Conservation (phyloP, 2,329 filamentous ascomycete genomes). For the Claviceps africana region DNA sequence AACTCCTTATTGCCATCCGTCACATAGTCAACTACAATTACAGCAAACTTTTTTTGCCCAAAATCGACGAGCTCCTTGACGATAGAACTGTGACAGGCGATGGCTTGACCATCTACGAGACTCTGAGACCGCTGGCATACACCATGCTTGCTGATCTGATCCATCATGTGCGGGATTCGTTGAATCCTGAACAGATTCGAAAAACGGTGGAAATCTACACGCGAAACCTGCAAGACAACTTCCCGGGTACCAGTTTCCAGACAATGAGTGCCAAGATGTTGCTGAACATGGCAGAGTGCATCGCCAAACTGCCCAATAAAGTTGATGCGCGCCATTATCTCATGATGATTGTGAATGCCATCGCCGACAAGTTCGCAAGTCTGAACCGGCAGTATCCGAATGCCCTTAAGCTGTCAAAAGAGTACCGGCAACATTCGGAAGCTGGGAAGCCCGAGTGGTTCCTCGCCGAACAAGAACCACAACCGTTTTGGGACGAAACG, state of each 20-base stretch:
- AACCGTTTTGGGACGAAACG: slow-evolving; percentile 92
- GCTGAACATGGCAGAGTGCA: slow-evolving; percentile 96
- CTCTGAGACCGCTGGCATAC: slow-evolving; percentile 87
- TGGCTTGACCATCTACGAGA: slow-evolving; percentile 91
- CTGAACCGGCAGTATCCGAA: slow-evolving; percentile 97
- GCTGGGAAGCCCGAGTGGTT: slow-evolving; percentile 57
- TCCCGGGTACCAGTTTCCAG: slow-evolving; percentile 95
- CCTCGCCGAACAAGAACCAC: slow-evolving; percentile 64
- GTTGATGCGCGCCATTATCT: slow-evolving; percentile 87
- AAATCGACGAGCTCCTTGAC: slow-evolving; percentile 90
- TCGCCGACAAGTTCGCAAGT: slow-evolving; percentile 92
- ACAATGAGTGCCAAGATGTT: slow-evolving; percentile 98
- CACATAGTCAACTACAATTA: slow-evolving; percentile 99
- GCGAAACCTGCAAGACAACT: slow-evolving; percentile 85
- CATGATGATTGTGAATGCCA: slow-evolving; percentile 94
- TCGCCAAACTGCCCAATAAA: slow-evolving; percentile 86
- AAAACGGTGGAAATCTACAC: slow-evolving; percentile 97
- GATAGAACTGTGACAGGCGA: slow-evolving; percentile 91
- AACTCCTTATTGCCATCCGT: slow-evolving; percentile 86
- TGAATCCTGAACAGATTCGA: slow-evolving; percentile 80
- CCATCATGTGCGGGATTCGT: slow-evolving; percentile 84
- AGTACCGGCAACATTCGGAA: slow-evolving; percentile 56
- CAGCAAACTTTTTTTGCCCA: slow-evolving; percentile 80
- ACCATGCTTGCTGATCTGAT: slow-evolving; percentile 98
- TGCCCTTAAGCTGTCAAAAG: slow-evolving; percentile 79